A percentile compares a stretch with the other conserved stretches of the same genome.
Evolutionary conservation across 2,329 filamentous ascomycete species (phyloP).

Genomic region (Sporothrix euskadiensis): DNA sequence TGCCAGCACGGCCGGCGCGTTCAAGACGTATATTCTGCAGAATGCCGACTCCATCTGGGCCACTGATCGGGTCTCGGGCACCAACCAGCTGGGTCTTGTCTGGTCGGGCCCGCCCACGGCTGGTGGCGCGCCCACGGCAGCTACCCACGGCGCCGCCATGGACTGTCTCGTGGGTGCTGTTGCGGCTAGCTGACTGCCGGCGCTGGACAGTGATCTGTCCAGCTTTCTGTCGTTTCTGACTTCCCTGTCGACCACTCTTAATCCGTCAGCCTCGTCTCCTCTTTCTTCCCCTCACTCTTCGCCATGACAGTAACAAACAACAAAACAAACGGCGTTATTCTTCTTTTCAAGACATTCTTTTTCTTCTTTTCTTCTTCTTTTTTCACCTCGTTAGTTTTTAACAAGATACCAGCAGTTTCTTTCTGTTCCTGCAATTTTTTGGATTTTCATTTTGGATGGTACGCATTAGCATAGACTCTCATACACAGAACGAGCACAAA

Average conservation of each 20-base stretch:
- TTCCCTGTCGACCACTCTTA: too few relatives aligned
- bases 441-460: background rate
- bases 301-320: background rate
- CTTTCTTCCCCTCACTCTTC: background rate
- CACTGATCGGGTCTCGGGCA: constrained; percentile 51
- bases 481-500: background rate
- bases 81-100: constrained; percentile 58
- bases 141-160: constrained; percentile 65
- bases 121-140: constrained; percentile 52
- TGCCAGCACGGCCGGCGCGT: constrained; percentile 40
- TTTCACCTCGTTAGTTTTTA: background rate
- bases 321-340: background rate
- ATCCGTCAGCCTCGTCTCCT: background rate
- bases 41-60: constrained; percentile 69
- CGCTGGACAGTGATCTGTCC: background rate
- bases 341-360: background rate
- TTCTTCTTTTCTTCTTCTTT: background rate
- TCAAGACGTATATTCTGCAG: constrained; percentile 55
- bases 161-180: constrained; percentile 66
- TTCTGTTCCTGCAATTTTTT: constrained; percentile 3
- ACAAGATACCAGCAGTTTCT: constrained; percentile 16
- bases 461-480: background rate
- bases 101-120: constrained; percentile 59
- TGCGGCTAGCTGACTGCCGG: constrained; percentile 38
- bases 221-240: background rate